These are phyloP conservation scores for Jatropha curcas DNA, from an alignment of 345 rosid species.

Conservation along the genomic window DNA sequence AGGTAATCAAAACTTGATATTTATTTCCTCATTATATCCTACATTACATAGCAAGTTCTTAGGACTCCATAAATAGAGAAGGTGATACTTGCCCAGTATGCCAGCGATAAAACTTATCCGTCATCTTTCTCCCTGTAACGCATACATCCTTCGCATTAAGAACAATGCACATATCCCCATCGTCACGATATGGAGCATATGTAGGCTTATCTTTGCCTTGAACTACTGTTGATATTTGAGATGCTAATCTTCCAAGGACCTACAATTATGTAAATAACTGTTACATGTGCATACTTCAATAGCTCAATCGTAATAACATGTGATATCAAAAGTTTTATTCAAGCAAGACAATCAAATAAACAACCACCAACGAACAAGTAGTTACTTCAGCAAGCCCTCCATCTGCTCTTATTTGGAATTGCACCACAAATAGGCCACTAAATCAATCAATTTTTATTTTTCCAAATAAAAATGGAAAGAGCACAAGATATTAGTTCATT, in stretches of 20 bases:
- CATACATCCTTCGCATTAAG: conserved; percentile 89
- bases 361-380: neutral
- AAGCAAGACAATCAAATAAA: neutral
- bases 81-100: conserved; percentile 80
- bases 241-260: conserved; percentile 98
- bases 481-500: neutral
- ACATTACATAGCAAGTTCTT: neutral
- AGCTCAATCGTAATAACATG: neutral
- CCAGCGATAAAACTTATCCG: conserved; percentile 84
- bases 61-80: neutral
- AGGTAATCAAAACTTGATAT: neutral
- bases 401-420: neutral
- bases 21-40: neutral
- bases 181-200: conserved; percentile 82
- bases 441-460: neutral
- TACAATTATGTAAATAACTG: conserved; percentile 13
- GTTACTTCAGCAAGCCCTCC: neutral
- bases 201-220: conserved; percentile 99
- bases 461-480: neutral
- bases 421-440: neutral
- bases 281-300: neutral
- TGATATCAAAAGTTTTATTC: neutral
- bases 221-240: conserved; percentile 84
- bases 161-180: conserved; percentile 96
- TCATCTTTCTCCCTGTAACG: conserved; percentile 90